These are phyloP conservation scores for Pontederia paniculata DNA, from an alignment of 176 grass and related monocot species.

Conservation along the genomic window DNA sequence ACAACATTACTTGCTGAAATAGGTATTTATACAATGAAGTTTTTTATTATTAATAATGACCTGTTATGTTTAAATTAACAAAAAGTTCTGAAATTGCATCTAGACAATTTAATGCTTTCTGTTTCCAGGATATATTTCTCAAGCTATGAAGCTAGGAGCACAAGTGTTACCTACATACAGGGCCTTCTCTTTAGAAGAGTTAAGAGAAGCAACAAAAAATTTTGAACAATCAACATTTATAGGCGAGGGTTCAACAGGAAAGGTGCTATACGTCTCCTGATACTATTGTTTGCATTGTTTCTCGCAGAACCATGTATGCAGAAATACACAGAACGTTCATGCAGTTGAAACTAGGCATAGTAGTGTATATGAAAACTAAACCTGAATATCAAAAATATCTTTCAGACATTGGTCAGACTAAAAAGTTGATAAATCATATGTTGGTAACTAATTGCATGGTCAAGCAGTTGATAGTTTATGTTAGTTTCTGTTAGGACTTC, in stretches of 20 bases:
- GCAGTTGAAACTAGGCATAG: neutral
- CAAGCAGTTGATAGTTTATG: no score
- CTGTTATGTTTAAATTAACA: no score
- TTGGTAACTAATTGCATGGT: no score
- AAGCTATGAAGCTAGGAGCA: slow-evolving; percentile 71
- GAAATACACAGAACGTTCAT: no score
- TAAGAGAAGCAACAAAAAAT: slow-evolving; percentile 83
- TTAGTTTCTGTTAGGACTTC: no score
- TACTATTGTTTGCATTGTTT: neutral
- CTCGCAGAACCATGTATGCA: neutral
- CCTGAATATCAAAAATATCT: neutral
- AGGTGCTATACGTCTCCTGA: slow-evolving; percentile 36
- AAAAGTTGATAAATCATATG: no score
- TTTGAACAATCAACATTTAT: slow-evolving; percentile 62
- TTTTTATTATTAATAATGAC: no score
- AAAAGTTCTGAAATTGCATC: no score
- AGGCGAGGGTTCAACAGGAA: slow-evolving; percentile 92
- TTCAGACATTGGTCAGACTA: no score
- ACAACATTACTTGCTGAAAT: no score
- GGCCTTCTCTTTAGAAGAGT: slow-evolving; percentile 79
- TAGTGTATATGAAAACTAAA: slow-evolving; percentile 8
- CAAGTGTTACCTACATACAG: slow-evolving; percentile 58
- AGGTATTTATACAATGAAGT: no score
- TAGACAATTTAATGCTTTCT: neutral
- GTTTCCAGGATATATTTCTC: slow-evolving; percentile 74